phyloP scores from a whole-genome alignment of 2,329 filamentous ascomycete genomes.

The Mycosphaerella arachidis region DNA sequence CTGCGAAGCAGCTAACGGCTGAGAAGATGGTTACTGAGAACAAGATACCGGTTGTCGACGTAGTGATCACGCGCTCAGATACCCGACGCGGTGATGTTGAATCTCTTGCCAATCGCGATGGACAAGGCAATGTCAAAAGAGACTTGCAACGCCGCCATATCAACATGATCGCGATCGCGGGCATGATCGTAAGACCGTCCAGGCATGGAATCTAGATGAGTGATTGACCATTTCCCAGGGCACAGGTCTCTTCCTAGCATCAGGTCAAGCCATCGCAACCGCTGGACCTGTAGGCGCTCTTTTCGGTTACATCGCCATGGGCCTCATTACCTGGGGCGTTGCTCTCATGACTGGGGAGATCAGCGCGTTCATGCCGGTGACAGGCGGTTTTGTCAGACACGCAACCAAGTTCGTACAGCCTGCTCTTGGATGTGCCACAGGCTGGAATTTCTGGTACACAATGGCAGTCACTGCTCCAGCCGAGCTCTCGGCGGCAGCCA shows the following conservation, averaged over 20 bases:
- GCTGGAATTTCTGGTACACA: conserved; percentile 38
- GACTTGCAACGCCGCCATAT: conserved; percentile 23
- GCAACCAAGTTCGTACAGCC: conserved; percentile 37
- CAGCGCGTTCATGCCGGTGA: conserved; percentile 36
- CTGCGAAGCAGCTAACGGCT: too few relatives aligned
- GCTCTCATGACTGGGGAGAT: conserved; percentile 37
- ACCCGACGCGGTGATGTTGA: not conserved
- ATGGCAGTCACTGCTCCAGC: conserved; percentile 18
- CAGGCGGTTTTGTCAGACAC: conserved; percentile 37
- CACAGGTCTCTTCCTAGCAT: conserved; percentile 28
- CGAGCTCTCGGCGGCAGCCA: conserved; percentile 14
- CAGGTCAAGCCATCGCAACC: conserved; percentile 19
- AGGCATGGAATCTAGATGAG: not conserved
- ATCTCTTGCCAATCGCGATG: not conserved
- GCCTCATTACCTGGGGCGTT: conserved; percentile 34
- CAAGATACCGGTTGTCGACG: not conserved
- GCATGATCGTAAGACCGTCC: conserved; percentile 18
- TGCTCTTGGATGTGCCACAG: conserved; percentile 30
- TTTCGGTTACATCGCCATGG: conserved; percentile 38
- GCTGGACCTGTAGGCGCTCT: conserved; percentile 23
- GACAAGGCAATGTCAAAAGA: conserved; percentile 5
- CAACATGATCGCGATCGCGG: conserved; percentile 25
- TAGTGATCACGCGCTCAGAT: not conserved
- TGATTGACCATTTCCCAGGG: conserved; percentile 5
- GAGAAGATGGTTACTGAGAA: too few relatives aligned